Evolutionary conservation across 495 filamentous ascomycete genomes (phyloP).

Genomic region (Glarea lozoyensis): DNA sequence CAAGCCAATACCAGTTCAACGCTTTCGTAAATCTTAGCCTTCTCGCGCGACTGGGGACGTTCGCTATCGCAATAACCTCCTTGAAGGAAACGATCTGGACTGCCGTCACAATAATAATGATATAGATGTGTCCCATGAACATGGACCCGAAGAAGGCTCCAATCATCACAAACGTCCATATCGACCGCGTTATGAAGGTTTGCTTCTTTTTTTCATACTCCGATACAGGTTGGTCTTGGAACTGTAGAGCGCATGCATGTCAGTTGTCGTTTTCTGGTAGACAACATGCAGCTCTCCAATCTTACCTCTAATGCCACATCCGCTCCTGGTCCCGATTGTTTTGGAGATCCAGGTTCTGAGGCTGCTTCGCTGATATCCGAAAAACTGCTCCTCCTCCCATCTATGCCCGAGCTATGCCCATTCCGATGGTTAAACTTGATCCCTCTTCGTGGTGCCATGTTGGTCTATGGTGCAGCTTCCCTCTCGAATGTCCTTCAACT

Average conservation of each 20-base stretch:
- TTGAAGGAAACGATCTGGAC: conserved; percentile 98
- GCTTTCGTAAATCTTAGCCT: conserved; percentile 90
- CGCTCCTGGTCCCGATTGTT: conserved; percentile 8
- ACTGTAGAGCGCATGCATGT: too few species aligned
- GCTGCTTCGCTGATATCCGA: conserved; percentile 73
- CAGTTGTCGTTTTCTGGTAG: neutral
- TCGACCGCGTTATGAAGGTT: conserved; percentile 92
- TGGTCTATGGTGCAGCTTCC: conserved; percentile 2
- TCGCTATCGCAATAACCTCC: conserved; percentile 97
- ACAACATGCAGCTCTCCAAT: neutral
- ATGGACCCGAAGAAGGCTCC: conserved; percentile 81
- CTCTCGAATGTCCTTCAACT: conserved; percentile 3
- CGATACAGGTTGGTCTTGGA: conserved; percentile 40
- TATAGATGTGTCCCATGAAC: conserved; percentile 94
- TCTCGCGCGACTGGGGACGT: conserved; percentile 83
- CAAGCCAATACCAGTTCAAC: conserved; percentile 98
- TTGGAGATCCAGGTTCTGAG: conserved; percentile 36
- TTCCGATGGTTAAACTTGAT: conserved; percentile 73
- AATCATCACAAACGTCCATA: conserved; percentile 99
- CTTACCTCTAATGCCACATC: conserved; percentile 21
- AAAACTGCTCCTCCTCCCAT: conserved; percentile 58
- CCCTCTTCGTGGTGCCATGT: conserved; percentile 68
- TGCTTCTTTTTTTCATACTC: conserved; percentile 98
- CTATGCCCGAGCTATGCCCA: conserved; percentile 30
- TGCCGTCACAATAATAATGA: conserved; percentile 83